phyloP scores from a whole-genome alignment of 371 early-diverging fungal genomes.

The Apophysomyces elegans region DNA sequence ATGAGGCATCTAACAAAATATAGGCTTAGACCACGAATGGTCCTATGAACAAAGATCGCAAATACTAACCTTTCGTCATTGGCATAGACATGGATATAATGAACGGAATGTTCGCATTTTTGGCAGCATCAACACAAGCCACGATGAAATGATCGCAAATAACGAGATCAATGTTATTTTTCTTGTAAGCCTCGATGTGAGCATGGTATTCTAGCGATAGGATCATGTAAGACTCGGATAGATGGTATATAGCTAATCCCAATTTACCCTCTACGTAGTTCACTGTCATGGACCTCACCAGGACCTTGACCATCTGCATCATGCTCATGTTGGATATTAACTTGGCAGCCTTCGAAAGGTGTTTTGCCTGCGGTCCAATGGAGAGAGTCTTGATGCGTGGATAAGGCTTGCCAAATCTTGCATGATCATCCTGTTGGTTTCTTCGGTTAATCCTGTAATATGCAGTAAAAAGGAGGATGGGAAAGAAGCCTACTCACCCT shows the following conservation, averaged over 20 bases:
- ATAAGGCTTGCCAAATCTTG: conserved; percentile 20
- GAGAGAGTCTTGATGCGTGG: conserved; percentile 16
- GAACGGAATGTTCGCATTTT: conserved; percentile 9
- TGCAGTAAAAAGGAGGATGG: neutral
- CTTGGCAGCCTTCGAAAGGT: neutral
- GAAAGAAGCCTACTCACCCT: neutral
- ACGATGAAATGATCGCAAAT: conserved; percentile 17
- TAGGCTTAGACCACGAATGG: neutral
- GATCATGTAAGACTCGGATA: neutral
- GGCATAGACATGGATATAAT: conserved; percentile 9
- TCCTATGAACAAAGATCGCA: neutral
- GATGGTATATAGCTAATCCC: conserved; percentile 9
- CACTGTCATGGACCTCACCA: neutral
- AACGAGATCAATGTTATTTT: conserved; percentile 12
- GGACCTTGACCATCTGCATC: neutral
- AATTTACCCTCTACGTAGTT: neutral
- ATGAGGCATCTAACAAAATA: conserved; percentile 16
- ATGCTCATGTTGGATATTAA: neutral
- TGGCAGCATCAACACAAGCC: conserved; percentile 17
- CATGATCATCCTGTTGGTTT: conserved; percentile 25
- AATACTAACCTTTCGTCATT: neutral
- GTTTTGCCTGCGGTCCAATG: conserved; percentile 16
- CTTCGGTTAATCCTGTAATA: neutral
- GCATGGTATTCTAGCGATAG: conserved; percentile 5
- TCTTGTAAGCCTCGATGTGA: conserved; percentile 4